These are phyloP conservation scores for Fraxinus latifolia DNA, from an alignment of 305 asterid species.

Conservation along the genomic window DNA sequence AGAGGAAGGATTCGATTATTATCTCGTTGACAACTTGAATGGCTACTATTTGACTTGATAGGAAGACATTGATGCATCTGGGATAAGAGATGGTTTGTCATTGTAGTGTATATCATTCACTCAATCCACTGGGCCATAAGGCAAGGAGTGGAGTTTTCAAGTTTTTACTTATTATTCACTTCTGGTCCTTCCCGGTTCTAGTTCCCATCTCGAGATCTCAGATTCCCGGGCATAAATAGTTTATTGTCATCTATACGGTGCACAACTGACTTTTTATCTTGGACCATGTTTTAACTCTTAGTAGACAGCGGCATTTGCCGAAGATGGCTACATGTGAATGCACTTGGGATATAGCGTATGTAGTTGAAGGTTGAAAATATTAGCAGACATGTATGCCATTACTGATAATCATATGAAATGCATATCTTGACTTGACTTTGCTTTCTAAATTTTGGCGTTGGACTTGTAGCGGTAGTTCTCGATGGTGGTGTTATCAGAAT, in stretches of 20 bases:
- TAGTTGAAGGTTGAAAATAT: not conserved
- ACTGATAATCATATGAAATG: constrained; percentile 13
- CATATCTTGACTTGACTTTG: constrained; percentile 1
- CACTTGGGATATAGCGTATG: constrained; percentile 3
- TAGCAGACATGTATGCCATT: not conserved
- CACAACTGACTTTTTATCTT: constrained; percentile 33
- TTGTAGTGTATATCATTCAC: constrained; percentile 28
- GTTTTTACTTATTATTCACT: not conserved
- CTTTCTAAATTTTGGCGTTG: not conserved
- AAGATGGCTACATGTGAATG: constrained; percentile 9
- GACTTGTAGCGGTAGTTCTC: not conserved
- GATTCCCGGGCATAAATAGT: constrained; percentile 43
- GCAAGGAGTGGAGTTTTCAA: constrained; percentile 37
- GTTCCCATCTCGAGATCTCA: constrained; percentile 7
- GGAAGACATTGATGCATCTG: constrained; percentile 10
- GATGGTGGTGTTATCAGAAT: not conserved
- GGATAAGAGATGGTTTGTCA: constrained; percentile 32
- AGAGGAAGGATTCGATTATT: constrained; percentile 50
- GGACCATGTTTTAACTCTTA: constrained; percentile 35
- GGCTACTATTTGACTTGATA: constrained; percentile 54
- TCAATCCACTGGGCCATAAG: constrained; percentile 32
- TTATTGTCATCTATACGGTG: constrained; percentile 36
- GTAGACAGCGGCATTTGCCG: constrained; percentile 6
- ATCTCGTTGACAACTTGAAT: constrained; percentile 52
- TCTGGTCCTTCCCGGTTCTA: constrained; percentile 11